phyloP scores from a whole-genome alignment of 2,329 filamentous ascomycete genomes.

The Sarocladiaceae sp. region DNA sequence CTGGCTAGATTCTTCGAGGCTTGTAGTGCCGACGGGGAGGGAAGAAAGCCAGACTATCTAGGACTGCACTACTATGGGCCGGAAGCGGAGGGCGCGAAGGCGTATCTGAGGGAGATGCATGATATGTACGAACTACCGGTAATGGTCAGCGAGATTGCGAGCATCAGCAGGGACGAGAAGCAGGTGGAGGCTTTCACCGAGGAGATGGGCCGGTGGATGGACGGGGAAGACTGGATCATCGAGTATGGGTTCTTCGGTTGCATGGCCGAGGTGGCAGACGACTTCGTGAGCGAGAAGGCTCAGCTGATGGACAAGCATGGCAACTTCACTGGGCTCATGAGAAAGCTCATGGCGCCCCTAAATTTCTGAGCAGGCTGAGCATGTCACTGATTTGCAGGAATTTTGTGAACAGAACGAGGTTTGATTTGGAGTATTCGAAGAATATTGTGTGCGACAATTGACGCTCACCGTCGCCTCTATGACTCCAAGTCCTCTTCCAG shows the following conservation, averaged over 20 bases:
- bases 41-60: neutral
- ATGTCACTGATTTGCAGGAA: too few relatives aligned
- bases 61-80: conserved; percentile 1
- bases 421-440: too few relatives aligned
- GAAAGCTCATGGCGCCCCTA: neutral
- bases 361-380: too few relatives aligned
- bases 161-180: neutral
- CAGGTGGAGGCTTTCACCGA: neutral
- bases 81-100: neutral
- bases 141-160: conserved; percentile 1
- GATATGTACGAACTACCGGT: neutral
- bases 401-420: too few relatives aligned
- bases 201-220: neutral
- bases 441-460: too few relatives aligned
- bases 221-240: neutral
- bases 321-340: conserved; percentile 1
- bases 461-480: too few relatives aligned
- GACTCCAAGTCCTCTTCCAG: too few relatives aligned
- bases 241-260: conserved; percentile 3
- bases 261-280: neutral
- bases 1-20: neutral
- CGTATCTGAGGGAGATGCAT: conserved; percentile 1
- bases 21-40: too few relatives aligned
- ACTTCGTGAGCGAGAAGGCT: conserved; percentile 2
- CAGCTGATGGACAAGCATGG: conserved; percentile 4